These are phyloP conservation scores for Thermothielavioides terrestris DNA, from an alignment of 495 filamentous ascomycete species.

Conservation along the genomic window DNA sequence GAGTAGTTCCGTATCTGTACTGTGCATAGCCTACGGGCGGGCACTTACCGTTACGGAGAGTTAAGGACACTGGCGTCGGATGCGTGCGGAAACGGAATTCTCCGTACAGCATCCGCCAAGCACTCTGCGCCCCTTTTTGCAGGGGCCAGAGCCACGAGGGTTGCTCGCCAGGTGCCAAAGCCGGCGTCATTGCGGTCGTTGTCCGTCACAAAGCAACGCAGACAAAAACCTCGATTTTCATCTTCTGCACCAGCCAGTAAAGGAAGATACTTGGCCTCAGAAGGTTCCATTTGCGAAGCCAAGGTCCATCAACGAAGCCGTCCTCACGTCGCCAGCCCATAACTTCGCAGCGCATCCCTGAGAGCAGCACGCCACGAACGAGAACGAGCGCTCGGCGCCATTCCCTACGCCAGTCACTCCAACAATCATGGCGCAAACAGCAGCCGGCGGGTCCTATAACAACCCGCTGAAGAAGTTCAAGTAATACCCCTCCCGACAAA, in stretches of 20 bases:
- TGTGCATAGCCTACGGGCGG: no score
- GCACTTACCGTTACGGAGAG: no score
- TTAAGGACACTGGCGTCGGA: no score
- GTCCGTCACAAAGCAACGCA: constrained; percentile 2
- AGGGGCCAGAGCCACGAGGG: background rate
- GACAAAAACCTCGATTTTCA: background rate
- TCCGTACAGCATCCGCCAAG: no score
- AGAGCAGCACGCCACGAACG: background rate
- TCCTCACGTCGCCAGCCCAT: background rate
- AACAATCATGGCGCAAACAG: constrained; percentile 40
- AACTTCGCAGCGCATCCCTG: background rate
- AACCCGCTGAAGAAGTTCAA: constrained; percentile 99
- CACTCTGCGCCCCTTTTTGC: constrained; percentile 3
- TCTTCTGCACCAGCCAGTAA: background rate
- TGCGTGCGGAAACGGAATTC: no score
- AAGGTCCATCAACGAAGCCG: background rate
- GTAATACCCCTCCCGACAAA: constrained; percentile 37
- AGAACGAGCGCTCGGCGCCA: no score
- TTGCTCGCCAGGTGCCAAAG: constrained; percentile 2
- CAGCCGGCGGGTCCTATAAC: constrained; percentile 78
- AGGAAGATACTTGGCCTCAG: constrained; percentile 1
- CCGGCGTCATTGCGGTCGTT: background rate
- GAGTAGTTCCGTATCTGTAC: no score
- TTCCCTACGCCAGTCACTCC: background rate
- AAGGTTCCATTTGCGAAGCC: background rate